Evolutionary conservation across 495 filamentous ascomycete genomes (phyloP).

Genomic region (Aspergillus sclerotiicarbonarius): DNA sequence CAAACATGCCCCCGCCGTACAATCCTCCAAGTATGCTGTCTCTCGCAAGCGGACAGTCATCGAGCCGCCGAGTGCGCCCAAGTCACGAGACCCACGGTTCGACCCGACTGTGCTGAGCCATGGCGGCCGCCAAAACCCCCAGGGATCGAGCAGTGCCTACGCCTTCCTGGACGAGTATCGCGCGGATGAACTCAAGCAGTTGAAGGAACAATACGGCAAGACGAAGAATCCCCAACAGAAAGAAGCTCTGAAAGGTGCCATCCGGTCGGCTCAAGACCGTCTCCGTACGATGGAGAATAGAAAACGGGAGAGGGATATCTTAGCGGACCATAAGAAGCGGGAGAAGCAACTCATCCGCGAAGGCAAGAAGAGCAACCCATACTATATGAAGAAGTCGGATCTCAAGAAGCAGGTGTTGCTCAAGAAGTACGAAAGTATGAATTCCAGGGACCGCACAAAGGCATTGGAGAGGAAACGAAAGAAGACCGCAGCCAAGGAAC

Average conservation of each 20-base stretch:
- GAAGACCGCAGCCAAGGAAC: constrained; percentile 78
- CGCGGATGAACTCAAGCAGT: constrained; percentile 68
- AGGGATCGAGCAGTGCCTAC: constrained; percentile 68
- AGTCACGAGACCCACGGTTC: constrained; percentile 84
- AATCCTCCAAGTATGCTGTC: constrained; percentile 79
- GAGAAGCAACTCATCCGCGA: constrained; percentile 81
- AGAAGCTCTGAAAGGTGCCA: constrained; percentile 63
- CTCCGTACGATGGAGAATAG: constrained; percentile 65
- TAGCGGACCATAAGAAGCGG: constrained; percentile 69
- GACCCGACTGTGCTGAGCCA: constrained; percentile 52
- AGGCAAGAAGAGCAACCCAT: constrained; percentile 90
- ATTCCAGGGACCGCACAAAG: constrained; percentile 74
- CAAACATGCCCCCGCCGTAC: constrained; percentile 84
- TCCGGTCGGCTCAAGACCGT: constrained; percentile 66
- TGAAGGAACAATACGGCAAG: constrained; percentile 63
- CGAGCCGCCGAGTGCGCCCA: constrained; percentile 38
- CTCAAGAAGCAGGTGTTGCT: constrained; percentile 79
- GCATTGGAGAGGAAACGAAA: constrained; percentile 79
- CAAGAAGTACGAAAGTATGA: constrained; percentile 76
- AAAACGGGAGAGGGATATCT: constrained; percentile 62
- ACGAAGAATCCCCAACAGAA: constrained; percentile 60
- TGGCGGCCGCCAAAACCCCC: constrained; percentile 27
- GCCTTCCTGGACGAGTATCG: constrained; percentile 84
- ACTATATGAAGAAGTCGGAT: constrained; percentile 86
- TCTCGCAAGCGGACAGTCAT: constrained; percentile 74